Evolutionary conservation across 768 basidiomycete species (phyloP).

Genomic region (Serendipita sp.): DNA sequence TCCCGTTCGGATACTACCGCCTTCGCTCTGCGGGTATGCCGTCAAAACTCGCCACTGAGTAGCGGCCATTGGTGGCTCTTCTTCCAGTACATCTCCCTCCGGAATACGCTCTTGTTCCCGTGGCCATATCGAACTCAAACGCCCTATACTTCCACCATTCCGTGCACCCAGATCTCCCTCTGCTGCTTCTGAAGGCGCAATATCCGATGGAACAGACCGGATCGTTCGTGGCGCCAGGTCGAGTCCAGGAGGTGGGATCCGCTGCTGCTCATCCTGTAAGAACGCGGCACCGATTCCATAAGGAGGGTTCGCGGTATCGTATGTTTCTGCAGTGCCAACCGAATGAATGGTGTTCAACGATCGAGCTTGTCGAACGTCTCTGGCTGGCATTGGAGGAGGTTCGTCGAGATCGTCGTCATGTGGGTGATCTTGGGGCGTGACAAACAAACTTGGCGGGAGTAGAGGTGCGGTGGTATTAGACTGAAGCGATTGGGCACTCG

Average conservation of each 20-base stretch:
- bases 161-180: background rate
- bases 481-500: constrained; percentile 1
- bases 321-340: constrained; percentile 4
- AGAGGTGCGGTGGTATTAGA: background rate
- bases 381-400: background rate
- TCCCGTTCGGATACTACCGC: background rate
- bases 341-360: constrained; percentile 2
- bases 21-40: background rate
- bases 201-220: constrained; percentile 3
- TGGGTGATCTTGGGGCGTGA: background rate
- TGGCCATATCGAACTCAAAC: background rate
- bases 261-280: background rate
- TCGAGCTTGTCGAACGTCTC: constrained; percentile 2
- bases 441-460: background rate
- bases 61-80: constrained; percentile 5
- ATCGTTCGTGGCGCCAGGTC: constrained; percentile 1
- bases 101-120: background rate
- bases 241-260: constrained; percentile 1
- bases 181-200: constrained; percentile 3
- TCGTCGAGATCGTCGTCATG: background rate
- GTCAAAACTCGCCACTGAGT: background rate
- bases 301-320: background rate
- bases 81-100: background rate
- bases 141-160: background rate
- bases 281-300: background rate